Evolutionary conservation across 2,329 filamentous ascomycete species (phyloP), one percentile per base, ranked within the genome.

Genomic region (Ilyonectria mors-panacis): DNA sequence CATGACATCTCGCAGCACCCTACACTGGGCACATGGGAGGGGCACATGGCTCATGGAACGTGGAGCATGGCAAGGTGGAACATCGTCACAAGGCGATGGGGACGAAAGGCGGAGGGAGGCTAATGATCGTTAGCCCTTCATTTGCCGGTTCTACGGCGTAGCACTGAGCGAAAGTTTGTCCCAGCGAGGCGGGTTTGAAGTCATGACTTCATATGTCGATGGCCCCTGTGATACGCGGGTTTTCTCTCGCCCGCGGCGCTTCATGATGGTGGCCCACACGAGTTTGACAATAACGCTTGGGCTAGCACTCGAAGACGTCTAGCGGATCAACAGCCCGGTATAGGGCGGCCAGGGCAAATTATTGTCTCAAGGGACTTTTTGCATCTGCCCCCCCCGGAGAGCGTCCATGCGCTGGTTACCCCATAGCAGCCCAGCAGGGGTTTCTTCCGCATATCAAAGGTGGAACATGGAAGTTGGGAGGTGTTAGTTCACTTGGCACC

Each of bases 281-380:
- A 17, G 17, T 42, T 42, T 42, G 39, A n/a, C 39, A 42, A n/a
- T 42, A 13, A 39, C 39, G 9, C 8, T 33, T 12, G 30, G 30
- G 30, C 30, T 12, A 7, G n/a, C 17, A n/a, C 39, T 42, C 15
- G 39, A 42, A n/a, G 15, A 17, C 39, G 39, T n/a, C 5, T 42
- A 42, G 39, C n/a, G 39, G 39, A 42, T 42, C 39, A 42, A n/a
- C 39, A n/a, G n/a, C 4, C 6, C 15, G 8, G 15, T 42, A n/a
- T 42, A 42, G n/a, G 39, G n/a, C 39, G 17, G 15, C 17, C 15
- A 42, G 39, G 39, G 15, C 39, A 42, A n/a, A 26, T 15, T 19
- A 13, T 15, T 35, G n/a, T 53, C 28, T 35, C 33, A 30, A 19
- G 50, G 50, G n/a, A 53, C 50, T 23, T 53, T 53, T 53, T 53